Conservation (phyloP, 2,329 filamentous ascomycete species). For the Lasiodiplodia theobromae region DNA sequence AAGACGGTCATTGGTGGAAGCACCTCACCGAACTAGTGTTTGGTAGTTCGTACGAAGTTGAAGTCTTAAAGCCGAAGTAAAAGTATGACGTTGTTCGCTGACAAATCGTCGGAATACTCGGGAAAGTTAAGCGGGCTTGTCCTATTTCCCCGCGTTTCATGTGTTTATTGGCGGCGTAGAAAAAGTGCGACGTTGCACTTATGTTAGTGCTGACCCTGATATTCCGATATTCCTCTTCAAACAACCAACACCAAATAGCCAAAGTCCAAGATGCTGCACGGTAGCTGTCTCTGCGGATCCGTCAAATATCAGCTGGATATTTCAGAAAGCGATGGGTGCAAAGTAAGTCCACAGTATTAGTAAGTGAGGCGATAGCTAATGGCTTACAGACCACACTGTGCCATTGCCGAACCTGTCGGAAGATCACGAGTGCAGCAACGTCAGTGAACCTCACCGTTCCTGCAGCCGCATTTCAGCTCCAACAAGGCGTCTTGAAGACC, state of each 20-base stretch:
- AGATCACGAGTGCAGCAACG: slow-evolving; percentile 3
- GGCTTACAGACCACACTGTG: not conserved
- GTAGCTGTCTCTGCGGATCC: slow-evolving; percentile 6
- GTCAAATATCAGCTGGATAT: not conserved
- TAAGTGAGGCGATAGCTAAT: not conserved
- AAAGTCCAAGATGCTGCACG: not conserved
- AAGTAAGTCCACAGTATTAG: not conserved
- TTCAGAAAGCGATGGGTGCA: not conserved
- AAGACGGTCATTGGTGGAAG: too few species aligned
- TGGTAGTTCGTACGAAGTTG: too few species aligned
- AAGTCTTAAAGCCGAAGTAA: too few species aligned
- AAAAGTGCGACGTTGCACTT: too few species aligned
- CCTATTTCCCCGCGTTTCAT: too few species aligned
- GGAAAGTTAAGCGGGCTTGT: too few species aligned
- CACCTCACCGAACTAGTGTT: too few species aligned
- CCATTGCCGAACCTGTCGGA: slow-evolving; percentile 8
- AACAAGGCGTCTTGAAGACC: not conserved
- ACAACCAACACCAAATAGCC: not conserved
- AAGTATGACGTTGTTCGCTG: too few species aligned
- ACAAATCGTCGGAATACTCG: too few species aligned
- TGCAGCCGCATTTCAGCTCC: not conserved
- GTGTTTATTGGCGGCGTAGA: too few species aligned
- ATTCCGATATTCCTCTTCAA: not conserved
- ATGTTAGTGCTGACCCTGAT: not conserved
- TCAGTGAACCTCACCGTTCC: slow-evolving; percentile 5